Conservation (phyloP, 768 basidiomycete genomes). For the Serendipita sp. region DNA sequence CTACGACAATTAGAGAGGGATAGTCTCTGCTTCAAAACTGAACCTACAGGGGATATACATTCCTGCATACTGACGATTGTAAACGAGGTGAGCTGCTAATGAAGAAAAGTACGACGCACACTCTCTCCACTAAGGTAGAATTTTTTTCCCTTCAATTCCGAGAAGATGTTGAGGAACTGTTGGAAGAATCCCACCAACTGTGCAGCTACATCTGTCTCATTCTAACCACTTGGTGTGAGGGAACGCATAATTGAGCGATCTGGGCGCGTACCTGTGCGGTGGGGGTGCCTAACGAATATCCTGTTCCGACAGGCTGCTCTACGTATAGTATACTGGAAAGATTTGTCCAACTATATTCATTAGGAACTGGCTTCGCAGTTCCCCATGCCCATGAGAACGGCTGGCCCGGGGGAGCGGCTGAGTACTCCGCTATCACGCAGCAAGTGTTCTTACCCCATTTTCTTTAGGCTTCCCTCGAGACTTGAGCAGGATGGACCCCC, state of each 20-base stretch:
- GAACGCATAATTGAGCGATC: too few relatives aligned
- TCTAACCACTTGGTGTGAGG: constrained; percentile 16
- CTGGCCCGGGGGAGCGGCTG: constrained; percentile 21
- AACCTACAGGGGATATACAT: constrained; percentile 44
- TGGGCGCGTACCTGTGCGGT: constrained; percentile 27
- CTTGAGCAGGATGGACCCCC: constrained; percentile 73
- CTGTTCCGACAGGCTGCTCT: constrained; percentile 69
- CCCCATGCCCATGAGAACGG: constrained; percentile 54
- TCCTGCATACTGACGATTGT: constrained; percentile 44
- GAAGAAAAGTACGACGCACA: constrained; percentile 27
- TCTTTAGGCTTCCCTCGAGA: constrained; percentile 58
- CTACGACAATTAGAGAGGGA: constrained; percentile 21
- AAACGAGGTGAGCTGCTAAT: background rate
- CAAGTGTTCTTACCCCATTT: constrained; percentile 39
- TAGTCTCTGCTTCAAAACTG: background rate
- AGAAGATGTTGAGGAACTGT: constrained; percentile 63
- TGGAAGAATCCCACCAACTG: constrained; percentile 47
- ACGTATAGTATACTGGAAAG: constrained; percentile 59
- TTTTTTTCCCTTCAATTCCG: constrained; percentile 56
- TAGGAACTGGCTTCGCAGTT: constrained; percentile 44
- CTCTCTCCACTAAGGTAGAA: constrained; percentile 61
- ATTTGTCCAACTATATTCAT: constrained; percentile 66
- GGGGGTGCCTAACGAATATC: constrained; percentile 56
- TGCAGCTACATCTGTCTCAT: constrained; percentile 41
- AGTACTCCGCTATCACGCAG: background rate